These are phyloP conservation scores for Candida maris DNA, from an alignment of 805 yeast species.

Conservation along the genomic window DNA sequence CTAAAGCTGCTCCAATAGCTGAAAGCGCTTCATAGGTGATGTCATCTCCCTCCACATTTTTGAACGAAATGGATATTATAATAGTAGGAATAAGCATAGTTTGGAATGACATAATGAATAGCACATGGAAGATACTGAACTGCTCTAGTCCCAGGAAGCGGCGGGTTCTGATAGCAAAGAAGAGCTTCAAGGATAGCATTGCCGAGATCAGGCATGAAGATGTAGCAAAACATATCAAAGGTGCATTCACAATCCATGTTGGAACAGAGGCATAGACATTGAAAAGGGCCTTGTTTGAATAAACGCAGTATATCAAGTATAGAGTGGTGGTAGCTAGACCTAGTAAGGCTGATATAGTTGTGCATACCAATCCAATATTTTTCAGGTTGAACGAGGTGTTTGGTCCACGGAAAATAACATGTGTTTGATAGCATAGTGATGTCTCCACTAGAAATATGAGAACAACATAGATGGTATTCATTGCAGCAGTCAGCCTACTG, in stretches of 20 bases:
- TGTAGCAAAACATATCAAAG: slow-evolving; percentile 61
- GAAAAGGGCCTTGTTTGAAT: slow-evolving; percentile 36
- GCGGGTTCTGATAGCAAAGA: slow-evolving; percentile 67
- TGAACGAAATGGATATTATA: slow-evolving; percentile 52
- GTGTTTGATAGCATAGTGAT: slow-evolving; percentile 69
- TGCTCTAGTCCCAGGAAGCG: slow-evolving; percentile 75
- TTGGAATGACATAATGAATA: slow-evolving; percentile 78
- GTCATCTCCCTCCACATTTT: slow-evolving; percentile 34
- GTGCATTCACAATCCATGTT: slow-evolving; percentile 45
- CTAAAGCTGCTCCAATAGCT: slow-evolving; percentile 56
- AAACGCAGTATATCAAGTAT: slow-evolving; percentile 51
- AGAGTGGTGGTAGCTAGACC: slow-evolving; percentile 56
- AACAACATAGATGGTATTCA: slow-evolving; percentile 57
- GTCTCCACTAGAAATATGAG: slow-evolving; percentile 58
- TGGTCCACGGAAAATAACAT: slow-evolving; percentile 63
- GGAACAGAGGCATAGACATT: slow-evolving; percentile 19
- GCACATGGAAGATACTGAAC: slow-evolving; percentile 76
- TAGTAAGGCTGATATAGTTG: slow-evolving; percentile 37
- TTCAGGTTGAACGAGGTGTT: slow-evolving; percentile 31
- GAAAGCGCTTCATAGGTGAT: slow-evolving; percentile 37
- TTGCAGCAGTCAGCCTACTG: slow-evolving; percentile 52
- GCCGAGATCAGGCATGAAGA: slow-evolving; percentile 63
- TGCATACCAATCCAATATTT: slow-evolving; percentile 37
- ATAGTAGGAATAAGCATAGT: slow-evolving; percentile 77
- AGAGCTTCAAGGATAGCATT: slow-evolving; percentile 60